These are phyloP conservation scores for Leishmania turanica DNA, from an alignment of 208 protist genomes.

Conservation along the genomic window DNA sequence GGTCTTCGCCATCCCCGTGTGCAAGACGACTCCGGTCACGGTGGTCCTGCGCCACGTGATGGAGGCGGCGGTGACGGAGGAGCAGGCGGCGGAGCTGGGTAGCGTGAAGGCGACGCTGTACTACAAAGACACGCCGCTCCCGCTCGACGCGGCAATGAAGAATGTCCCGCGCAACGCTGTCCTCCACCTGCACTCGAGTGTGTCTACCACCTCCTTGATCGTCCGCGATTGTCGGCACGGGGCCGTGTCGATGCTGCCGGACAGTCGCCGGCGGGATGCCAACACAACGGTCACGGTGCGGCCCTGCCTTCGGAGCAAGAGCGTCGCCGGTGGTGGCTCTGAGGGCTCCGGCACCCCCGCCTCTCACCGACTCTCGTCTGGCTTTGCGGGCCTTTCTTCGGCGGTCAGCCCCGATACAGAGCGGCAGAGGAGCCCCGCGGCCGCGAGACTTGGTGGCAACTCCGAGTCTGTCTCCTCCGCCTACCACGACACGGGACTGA, in stretches of 20 bases:
- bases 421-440: constrained; percentile 1
- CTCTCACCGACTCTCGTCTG: constrained; percentile 9
- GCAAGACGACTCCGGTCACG: constrained; percentile 31
- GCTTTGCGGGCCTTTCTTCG: constrained; percentile 1
- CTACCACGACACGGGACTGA: background rate
- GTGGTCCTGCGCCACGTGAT: constrained; percentile 53
- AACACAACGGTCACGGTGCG: constrained; percentile 30
- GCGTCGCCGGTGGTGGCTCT: background rate
- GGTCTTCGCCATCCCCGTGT: constrained; percentile 43
- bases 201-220: constrained; percentile 26
- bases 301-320: constrained; percentile 21
- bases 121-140: constrained; percentile 38
- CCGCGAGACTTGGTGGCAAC: background rate
- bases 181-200: constrained; percentile 58
- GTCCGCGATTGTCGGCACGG: constrained; percentile 18
- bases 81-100: constrained; percentile 26
- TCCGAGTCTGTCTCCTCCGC: background rate
- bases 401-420: constrained; percentile 16
- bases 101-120: constrained; percentile 47
- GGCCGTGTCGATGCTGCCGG: constrained; percentile 20
- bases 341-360: constrained; percentile 8
- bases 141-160: constrained; percentile 37
- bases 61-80: constrained; percentile 39
- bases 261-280: constrained; percentile 16
- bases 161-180: constrained; percentile 36